Percentiles rank a stretch among this genome's conserved stretches.
Conservation (phyloP, 148 eudicot species). For the Pouteria glomerata region DNA sequence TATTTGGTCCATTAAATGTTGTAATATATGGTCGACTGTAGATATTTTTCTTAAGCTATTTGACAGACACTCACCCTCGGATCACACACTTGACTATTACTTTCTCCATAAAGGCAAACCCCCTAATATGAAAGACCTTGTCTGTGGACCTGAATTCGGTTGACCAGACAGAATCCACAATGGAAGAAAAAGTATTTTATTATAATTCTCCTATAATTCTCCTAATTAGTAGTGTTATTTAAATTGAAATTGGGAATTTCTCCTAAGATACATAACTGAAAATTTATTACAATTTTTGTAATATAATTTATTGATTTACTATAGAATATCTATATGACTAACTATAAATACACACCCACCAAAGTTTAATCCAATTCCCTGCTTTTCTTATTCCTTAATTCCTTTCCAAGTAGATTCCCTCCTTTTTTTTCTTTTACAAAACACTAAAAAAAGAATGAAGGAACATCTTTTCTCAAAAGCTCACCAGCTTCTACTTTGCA, state of each 20-base stretch:
- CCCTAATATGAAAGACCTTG: slow-evolving; percentile 16
- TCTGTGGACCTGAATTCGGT: slow-evolving; percentile 23
- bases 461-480: slow-evolving; percentile 14
- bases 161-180: slow-evolving; percentile 18
- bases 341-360: slow-evolving; percentile 15
- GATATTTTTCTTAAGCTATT: too few species aligned
- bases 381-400: slow-evolving; percentile 33
- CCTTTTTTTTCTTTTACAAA: slow-evolving; percentile 20
- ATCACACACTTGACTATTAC: slow-evolving; percentile 5
- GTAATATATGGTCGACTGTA: too few species aligned
- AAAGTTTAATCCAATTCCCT: slow-evolving; percentile 11
- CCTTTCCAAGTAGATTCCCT: slow-evolving; percentile 26
- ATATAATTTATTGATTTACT: too few species aligned
- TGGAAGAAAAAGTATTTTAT: too few species aligned
- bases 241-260: too few species aligned
- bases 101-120: slow-evolving; percentile 13
- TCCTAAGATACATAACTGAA: too few species aligned
- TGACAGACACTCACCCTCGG: slow-evolving; percentile 15
- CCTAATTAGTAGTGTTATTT: too few species aligned
- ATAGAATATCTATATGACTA: too few species aligned
- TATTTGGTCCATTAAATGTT: background rate
- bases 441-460: slow-evolving; percentile 2
- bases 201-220: too few species aligned
- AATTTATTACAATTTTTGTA: too few species aligned
- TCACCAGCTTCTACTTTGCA: slow-evolving; percentile 30